Percentiles rank a stretch among this genome's conserved stretches.
These are phyloP conservation scores for Sclerotinia glacialis DNA, from an alignment of 2,329 filamentous ascomycete genomes.

Conservation along the genomic window DNA sequence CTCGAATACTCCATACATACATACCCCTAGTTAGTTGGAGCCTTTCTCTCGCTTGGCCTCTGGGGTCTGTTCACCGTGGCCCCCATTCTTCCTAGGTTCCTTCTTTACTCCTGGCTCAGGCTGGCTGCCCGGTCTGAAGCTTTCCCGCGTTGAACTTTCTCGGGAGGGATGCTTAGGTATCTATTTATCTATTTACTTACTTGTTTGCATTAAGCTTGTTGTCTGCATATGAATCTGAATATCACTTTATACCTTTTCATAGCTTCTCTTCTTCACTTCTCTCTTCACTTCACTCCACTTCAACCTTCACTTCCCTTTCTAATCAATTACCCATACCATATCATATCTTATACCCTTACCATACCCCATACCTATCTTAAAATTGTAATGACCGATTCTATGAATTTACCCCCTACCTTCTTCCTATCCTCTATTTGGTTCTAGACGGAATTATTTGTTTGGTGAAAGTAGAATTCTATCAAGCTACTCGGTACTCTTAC, in stretches of 20 bases:
- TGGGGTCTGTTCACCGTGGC: background rate
- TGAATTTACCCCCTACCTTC: background rate
- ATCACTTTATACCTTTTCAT: background rate
- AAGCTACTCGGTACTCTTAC: no score
- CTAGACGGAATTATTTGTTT: no score
- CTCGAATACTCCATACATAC: no score
- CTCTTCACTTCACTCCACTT: no score
- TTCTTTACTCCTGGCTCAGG: background rate
- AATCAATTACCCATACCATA: background rate
- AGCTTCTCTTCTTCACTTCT: background rate
- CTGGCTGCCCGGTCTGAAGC: background rate
- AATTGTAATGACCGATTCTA: background rate
- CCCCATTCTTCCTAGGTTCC: background rate
- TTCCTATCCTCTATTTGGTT: background rate
- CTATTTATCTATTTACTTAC: background rate
- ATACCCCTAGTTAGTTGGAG: no score
- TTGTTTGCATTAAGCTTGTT: background rate
- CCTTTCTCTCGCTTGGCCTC: background rate
- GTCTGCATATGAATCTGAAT: background rate
- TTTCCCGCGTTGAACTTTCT: background rate
- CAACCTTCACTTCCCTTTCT: background rate
- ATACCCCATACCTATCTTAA: background rate
- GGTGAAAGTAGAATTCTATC: no score
- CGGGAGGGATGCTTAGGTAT: no score
- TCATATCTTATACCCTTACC: background rate